phyloP scores from a whole-genome alignment of 176 grass and related monocot genomes.

The Rhynchospora tenuis region DNA sequence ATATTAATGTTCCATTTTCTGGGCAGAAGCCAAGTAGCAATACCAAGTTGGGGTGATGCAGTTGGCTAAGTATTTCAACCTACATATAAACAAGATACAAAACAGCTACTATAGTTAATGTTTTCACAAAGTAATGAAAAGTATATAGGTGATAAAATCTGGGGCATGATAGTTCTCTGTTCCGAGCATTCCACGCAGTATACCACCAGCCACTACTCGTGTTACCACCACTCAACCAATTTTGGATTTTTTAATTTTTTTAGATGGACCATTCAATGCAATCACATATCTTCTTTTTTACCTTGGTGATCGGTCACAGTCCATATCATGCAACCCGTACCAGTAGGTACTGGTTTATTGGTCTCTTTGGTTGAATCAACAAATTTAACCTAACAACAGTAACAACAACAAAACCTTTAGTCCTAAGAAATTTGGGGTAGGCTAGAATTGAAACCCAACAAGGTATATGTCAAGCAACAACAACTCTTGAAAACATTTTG shows the following conservation, averaged over 20 bases:
- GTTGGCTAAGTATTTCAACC: conserved; percentile 78
- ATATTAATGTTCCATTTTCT: conserved; percentile 73
- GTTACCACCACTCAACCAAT: background rate
- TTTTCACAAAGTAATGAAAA: background rate
- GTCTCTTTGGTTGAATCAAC: background rate
- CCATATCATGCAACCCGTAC: background rate
- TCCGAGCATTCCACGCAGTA: background rate
- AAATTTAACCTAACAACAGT: background rate
- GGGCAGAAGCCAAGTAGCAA: conserved; percentile 75
- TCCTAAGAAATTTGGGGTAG: no score
- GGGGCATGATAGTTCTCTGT: background rate
- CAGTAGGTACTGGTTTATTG: no score
- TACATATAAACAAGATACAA: conserved; percentile 14
- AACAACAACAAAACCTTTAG: background rate
- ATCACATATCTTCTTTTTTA: background rate
- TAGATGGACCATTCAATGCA: background rate
- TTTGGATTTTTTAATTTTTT: background rate
- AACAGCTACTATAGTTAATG: background rate
- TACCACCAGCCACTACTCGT: background rate
- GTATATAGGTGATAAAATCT: background rate
- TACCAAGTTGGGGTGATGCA: conserved; percentile 74
- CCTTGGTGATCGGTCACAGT: background rate
- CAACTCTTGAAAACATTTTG: background rate
- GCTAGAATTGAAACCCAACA: no score
- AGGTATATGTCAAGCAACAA: background rate